These are phyloP conservation scores for Jamesozyma hellenica DNA, from an alignment of 805 yeast genomes.

Conservation along the genomic window DNA sequence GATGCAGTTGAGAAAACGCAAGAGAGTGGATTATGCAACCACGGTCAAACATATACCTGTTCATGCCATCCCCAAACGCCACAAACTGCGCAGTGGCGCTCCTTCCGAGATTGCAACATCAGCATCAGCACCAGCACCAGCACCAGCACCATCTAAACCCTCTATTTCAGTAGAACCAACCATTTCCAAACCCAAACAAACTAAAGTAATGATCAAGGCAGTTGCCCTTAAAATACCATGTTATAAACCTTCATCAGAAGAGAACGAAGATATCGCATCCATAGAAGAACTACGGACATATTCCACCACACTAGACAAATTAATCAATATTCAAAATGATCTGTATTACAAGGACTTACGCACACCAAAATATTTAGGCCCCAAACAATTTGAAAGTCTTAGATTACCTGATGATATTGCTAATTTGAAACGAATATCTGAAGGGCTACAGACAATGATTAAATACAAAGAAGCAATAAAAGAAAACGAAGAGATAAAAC, in stretches of 20 bases:
- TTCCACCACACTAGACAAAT: slow-evolving; percentile 3
- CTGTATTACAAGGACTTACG: slow-evolving; percentile 12
- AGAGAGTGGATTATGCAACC: slow-evolving; percentile 7
- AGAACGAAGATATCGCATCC: background rate
- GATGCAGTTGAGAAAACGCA: slow-evolving; percentile 10
- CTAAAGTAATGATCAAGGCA: background rate
- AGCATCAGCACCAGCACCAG: background rate
- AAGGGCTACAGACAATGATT: slow-evolving; percentile 4
- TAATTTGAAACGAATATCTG: slow-evolving; percentile 6
- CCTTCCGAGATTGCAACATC: background rate
- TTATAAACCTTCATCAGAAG: background rate
- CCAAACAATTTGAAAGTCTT: slow-evolving; percentile 12
- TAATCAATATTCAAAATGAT: slow-evolving; percentile 11
- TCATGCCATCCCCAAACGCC: too few relatives aligned
- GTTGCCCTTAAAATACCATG: slow-evolving; percentile 1
- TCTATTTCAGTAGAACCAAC: background rate
- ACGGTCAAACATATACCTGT: background rate
- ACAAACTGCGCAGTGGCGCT: too few relatives aligned
- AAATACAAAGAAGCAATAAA: background rate
- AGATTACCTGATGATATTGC: slow-evolving; percentile 15
- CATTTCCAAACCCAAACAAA: too few relatives aligned
- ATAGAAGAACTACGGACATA: background rate
- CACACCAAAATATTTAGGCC: slow-evolving; percentile 13
- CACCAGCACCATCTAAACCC: background rate
- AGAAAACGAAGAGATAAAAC: too few relatives aligned